Evolutionary conservation across 2,329 filamentous ascomycete genomes (phyloP), one percentile per base, ranked within the genome.

Genomic region (Diaporthe sp.): DNA sequence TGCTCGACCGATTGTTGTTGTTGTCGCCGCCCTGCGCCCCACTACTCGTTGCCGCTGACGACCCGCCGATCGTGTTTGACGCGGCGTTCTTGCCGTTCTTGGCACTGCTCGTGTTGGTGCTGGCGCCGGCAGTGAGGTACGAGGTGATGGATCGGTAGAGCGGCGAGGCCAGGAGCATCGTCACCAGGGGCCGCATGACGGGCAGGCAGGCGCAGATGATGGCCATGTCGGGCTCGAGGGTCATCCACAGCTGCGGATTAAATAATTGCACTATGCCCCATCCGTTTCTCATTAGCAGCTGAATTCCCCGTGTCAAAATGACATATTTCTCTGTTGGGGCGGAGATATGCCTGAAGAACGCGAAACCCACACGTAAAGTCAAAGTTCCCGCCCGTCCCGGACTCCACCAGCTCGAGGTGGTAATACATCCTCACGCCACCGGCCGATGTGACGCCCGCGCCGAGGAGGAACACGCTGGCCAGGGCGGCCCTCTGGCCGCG

Each of bases 181-280:
- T 69, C 1, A 69, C 65, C 22, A 69, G 49, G 0, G 65, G 65
- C 8, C 65, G 46, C 65, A 69, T 69, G 19, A 69, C 49, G 13
- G 65, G 65, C 9, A 69, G 65, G 34, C 65, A 69, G 34, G 65
- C 65, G 49, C 65, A 69, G 49, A 69, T 69, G 34, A 69, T 55
- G 31, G 65, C 65, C 65, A 69, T 55, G 34, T 69, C 65, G 31
- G 65, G 65, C 49, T 69, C 65, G 49, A 69, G 25, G 10, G 65
- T 55, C 65, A 69, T 69, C 65, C 65, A 69, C 10, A 69, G 34
- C n/a, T 69, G 65, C 2, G 49, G 65, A 0, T 42, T 22, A 5
- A 42, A 55, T 1, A 69, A 31, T 3, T 31, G 28, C 65, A 68
- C 46, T 53, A 8, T 7, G 13, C 3, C 22, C 31, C 12, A 3